A percentile compares a stretch with the other conserved stretches of the same genome.
Evolutionary conservation across 2,329 filamentous ascomycete genomes (phyloP).

Genomic region (Alternaria solani): DNA sequence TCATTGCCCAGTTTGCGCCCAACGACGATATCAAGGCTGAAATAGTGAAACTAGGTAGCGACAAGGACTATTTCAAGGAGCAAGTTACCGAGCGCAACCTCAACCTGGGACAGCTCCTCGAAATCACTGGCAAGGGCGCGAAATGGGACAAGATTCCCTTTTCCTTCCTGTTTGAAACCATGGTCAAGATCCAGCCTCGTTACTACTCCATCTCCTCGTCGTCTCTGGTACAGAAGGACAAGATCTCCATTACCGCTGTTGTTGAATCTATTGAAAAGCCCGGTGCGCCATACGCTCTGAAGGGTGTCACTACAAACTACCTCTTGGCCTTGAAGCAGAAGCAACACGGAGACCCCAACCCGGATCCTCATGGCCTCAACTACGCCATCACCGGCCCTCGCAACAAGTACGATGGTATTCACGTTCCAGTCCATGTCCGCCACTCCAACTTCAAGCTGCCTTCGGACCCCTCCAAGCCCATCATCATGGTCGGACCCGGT

Average conservation of each 20-base stretch:
- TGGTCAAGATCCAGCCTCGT: constrained; percentile 94
- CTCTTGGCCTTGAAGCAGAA: constrained; percentile 94
- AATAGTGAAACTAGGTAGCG: constrained; percentile 85
- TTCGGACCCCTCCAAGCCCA: constrained; percentile 89
- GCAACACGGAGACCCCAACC: constrained; percentile 86
- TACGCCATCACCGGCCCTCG: constrained; percentile 89
- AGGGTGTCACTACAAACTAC: constrained; percentile 97
- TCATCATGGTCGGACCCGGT: constrained; percentile 96
- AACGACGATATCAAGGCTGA: constrained; percentile 85
- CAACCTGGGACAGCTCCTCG: constrained; percentile 88
- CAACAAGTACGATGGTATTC: constrained; percentile 96
- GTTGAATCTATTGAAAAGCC: constrained; percentile 85
- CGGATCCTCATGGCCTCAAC: constrained; percentile 81
- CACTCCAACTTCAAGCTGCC: constrained; percentile 99
- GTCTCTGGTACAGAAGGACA: constrained; percentile 90
- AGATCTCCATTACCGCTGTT: constrained; percentile 93
- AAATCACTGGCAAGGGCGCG: constrained; percentile 74
- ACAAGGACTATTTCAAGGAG: constrained; percentile 94
- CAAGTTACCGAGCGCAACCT: constrained; percentile 82
- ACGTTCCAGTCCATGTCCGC: constrained; percentile 92
- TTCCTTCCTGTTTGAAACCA: constrained; percentile 89
- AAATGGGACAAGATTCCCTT: constrained; percentile 89
- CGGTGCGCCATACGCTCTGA: constrained; percentile 79
- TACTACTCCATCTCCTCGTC: constrained; percentile 99
- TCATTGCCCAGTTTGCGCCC: constrained; percentile 87